Conservation (phyloP, 2,329 filamentous ascomycete species). For the Beauveria australis region DNA sequence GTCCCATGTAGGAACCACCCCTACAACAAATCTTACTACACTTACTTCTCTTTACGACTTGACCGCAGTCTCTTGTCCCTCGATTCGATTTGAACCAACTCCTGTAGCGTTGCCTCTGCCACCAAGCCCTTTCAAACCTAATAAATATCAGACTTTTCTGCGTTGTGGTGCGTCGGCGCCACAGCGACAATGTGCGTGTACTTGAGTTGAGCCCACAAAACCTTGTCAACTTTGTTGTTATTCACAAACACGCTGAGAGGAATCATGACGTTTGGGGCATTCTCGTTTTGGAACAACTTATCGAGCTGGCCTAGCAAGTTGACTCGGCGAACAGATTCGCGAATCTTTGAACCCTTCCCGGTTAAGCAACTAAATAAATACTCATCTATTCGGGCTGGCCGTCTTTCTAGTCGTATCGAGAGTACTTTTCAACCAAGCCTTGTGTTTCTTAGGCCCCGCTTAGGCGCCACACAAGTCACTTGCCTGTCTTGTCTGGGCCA, state of each 20-base stretch:
- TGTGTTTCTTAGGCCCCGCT: background rate
- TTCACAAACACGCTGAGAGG: background rate
- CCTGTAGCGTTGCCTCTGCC: too few relatives aligned
- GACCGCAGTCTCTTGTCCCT: background rate
- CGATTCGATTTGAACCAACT: too few relatives aligned
- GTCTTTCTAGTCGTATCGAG: background rate
- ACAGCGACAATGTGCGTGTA: background rate
- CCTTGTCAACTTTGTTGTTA: background rate
- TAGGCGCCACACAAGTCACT: constrained; percentile 6
- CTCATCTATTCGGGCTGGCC: background rate
- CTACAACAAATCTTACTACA: too few relatives aligned
- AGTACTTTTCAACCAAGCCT: background rate
- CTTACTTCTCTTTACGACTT: background rate
- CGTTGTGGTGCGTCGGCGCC: background rate
- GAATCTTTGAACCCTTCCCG: background rate
- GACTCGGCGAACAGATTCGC: background rate
- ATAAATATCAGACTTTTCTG: background rate
- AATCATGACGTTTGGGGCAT: background rate
- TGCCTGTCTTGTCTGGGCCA: constrained; percentile 2
- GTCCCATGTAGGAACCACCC: background rate
- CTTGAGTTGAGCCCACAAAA: constrained; percentile 2
- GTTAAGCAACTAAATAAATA: background rate
- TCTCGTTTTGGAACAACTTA: too few relatives aligned
- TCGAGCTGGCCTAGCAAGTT: background rate
- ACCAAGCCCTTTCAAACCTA: background rate